These are phyloP conservation scores for Talaromyces sp. DNA, from an alignment of 2,329 filamentous ascomycete species.

Conservation along the genomic window DNA sequence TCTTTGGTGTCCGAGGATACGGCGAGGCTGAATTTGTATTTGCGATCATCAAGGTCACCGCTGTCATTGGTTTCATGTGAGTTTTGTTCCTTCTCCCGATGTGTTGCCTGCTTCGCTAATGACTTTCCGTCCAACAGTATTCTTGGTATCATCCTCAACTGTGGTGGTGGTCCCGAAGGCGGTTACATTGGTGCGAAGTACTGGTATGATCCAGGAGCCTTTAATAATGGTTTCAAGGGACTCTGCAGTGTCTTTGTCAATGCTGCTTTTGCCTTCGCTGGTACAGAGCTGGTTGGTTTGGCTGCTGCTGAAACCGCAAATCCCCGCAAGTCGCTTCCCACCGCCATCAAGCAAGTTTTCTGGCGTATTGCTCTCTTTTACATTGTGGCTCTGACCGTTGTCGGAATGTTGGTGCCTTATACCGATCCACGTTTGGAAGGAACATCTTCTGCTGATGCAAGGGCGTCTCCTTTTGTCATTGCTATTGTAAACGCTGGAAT, in stretches of 20 bases:
- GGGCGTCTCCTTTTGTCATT: conserved; percentile 88
- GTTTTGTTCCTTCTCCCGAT: conserved; percentile 33
- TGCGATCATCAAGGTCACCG: conserved; percentile 78
- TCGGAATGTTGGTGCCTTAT: conserved; percentile 79
- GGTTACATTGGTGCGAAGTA: conserved; percentile 77
- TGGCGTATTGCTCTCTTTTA: conserved; percentile 94
- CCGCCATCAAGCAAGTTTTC: conserved; percentile 88
- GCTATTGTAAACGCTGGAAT: conserved; percentile 84
- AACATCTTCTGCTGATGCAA: conserved; percentile 60
- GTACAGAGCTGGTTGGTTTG: conserved; percentile 61
- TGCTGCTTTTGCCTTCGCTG: conserved; percentile 60
- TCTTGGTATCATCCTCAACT: conserved; percentile 80
- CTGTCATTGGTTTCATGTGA: conserved; percentile 84
- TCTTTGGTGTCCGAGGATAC: conserved; percentile 84
- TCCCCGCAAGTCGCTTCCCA: conserved; percentile 69
- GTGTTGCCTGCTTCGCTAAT: conserved; percentile 16
- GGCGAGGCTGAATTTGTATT: conserved; percentile 89
- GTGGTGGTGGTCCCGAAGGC: conserved; percentile 68
- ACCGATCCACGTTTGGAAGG: conserved; percentile 60
- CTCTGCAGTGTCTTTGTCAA: conserved; percentile 63
- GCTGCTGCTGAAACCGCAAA: conserved; percentile 59
- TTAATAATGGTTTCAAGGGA: conserved; percentile 64
- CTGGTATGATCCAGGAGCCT: conserved; percentile 76
- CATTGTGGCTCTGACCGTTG: conserved; percentile 73
- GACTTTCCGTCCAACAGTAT: conserved; percentile 52